Evolutionary conservation across 192 early-diverging fungal genomes (phyloP).

Genomic region (Backusella tarrabulga): DNA sequence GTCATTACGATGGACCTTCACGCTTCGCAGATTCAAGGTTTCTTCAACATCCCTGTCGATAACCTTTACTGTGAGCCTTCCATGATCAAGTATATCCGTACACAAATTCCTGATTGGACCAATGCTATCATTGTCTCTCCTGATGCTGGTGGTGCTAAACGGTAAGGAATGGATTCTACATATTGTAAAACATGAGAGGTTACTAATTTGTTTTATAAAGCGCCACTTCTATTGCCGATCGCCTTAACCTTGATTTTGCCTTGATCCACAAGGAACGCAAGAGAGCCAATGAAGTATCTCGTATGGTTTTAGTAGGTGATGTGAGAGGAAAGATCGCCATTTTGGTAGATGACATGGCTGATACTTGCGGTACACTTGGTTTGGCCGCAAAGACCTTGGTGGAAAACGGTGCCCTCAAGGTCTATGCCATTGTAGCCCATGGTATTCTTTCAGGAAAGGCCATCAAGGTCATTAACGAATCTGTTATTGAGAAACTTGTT

Average conservation of each 20-base stretch:
- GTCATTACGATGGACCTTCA: conserved; percentile 99
- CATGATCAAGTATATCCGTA: conserved; percentile 83
- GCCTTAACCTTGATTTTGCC: conserved; percentile 91
- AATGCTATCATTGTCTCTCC: conserved; percentile 88
- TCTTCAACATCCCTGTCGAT: conserved; percentile 93
- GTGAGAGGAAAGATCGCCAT: conserved; percentile 89
- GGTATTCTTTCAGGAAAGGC: conserved; percentile 93
- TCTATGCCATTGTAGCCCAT: conserved; percentile 97
- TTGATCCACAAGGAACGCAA: conserved; percentile 98
- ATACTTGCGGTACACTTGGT: conserved; percentile 91
- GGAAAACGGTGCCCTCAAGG: conserved; percentile 86
- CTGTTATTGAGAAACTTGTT: conserved; percentile 69
- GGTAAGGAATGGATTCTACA: conserved; percentile 39
- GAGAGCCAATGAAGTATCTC: conserved; percentile 84
- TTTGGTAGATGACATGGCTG: conserved; percentile 97
- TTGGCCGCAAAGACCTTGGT: conserved; percentile 86
- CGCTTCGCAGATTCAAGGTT: conserved; percentile 92
- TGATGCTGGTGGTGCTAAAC: conserved; percentile 95
- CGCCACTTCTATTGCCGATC: conserved; percentile 93
- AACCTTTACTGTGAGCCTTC: conserved; percentile 93
- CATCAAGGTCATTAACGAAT: conserved; percentile 82
- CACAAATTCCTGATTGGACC: conserved; percentile 64
- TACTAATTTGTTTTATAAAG: conserved; percentile 41
- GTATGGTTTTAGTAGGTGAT: conserved; percentile 96
- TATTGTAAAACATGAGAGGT: not conserved